Evolutionary conservation across 495 filamentous ascomycete genomes (phyloP).

Genomic region (Penicillium longicatenatum): DNA sequence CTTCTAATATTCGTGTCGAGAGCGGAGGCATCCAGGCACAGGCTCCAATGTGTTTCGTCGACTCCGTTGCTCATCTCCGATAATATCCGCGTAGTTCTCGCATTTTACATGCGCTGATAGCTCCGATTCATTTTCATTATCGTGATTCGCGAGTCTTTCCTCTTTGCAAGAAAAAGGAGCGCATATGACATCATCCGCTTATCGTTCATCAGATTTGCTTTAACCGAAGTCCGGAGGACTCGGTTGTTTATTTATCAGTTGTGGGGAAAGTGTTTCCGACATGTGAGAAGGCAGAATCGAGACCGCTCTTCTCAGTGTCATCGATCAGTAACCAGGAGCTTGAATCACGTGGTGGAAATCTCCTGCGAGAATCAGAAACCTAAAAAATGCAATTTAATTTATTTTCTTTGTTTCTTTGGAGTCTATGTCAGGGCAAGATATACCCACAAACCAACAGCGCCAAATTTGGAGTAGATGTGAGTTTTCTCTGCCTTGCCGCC

Average conservation of each 20-base stretch:
- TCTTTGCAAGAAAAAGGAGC: constrained; percentile 12
- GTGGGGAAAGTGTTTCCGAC: constrained; percentile 7
- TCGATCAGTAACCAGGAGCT: no score
- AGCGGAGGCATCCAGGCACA: constrained; percentile 6
- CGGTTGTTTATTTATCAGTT: constrained; percentile 12
- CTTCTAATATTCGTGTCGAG: constrained; percentile 13
- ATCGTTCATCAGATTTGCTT: constrained; percentile 7
- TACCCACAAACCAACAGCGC: constrained; percentile 38
- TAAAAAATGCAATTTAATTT: not conserved
- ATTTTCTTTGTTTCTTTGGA: constrained; percentile 1
- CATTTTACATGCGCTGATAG: not conserved
- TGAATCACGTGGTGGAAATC: constrained; percentile 20
- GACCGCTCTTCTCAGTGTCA: not conserved
- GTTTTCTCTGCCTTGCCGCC: constrained; percentile 39
- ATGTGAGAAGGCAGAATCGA: constrained; percentile 9
- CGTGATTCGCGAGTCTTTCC: constrained; percentile 12
- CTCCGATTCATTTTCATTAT: constrained; percentile 21
- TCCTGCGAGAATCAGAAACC: constrained; percentile 6
- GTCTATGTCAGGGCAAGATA: not conserved
- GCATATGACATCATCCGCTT: constrained; percentile 26
- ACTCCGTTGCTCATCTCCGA: constrained; percentile 8
- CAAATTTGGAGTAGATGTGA: constrained; percentile 16
- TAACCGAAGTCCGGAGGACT: constrained; percentile 19
- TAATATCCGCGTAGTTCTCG: constrained; percentile 7
- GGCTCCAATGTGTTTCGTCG: constrained; percentile 17